These are phyloP conservation scores for Acanthamoeba royreba DNA, from an alignment of 208 protist species.

Conservation along the genomic window DNA sequence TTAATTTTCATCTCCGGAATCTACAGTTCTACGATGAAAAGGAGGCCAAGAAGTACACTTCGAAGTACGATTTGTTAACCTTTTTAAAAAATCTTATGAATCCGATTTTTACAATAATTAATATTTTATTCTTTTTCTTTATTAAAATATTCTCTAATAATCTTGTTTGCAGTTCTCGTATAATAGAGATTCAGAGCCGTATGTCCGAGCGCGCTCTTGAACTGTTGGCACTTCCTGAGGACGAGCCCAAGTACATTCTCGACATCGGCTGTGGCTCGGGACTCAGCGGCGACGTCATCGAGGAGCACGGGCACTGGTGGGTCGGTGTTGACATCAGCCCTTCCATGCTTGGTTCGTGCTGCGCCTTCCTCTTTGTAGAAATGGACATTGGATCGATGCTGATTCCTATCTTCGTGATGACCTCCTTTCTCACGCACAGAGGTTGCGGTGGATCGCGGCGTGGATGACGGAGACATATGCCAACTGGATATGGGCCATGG, in stretches of 20 bases:
- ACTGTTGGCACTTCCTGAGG: conserved; percentile 89
- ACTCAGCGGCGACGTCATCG: conserved; percentile 94
- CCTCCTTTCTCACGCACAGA: not conserved
- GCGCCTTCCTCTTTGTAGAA: not conserved
- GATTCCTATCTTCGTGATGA: not conserved
- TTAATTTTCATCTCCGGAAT: not conserved
- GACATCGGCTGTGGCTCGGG: conserved; percentile 99
- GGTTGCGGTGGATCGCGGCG: conserved; percentile 84
- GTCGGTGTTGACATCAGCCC: conserved; percentile 95
- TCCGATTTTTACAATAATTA: not conserved
- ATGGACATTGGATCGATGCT: not conserved
- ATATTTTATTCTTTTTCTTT: not conserved
- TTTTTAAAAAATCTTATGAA: not conserved
- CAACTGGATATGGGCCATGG: conserved; percentile 94
- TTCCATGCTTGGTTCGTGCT: conserved; percentile 88
- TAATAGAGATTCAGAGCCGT: conserved; percentile 94
- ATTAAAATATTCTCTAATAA: not conserved
- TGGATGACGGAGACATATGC: conserved; percentile 85
- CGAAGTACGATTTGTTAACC: conserved; percentile 77
- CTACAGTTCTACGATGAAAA: conserved; percentile 91
- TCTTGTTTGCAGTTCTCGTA: conserved; percentile 83
- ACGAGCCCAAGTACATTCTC: conserved; percentile 84
- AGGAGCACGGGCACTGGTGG: conserved; percentile 92
- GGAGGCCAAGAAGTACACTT: conserved; percentile 92
- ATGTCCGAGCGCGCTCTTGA: conserved; percentile 98